Conservation (phyloP, 208 protist genomes). For the Wallacemonas sp. region DNA sequence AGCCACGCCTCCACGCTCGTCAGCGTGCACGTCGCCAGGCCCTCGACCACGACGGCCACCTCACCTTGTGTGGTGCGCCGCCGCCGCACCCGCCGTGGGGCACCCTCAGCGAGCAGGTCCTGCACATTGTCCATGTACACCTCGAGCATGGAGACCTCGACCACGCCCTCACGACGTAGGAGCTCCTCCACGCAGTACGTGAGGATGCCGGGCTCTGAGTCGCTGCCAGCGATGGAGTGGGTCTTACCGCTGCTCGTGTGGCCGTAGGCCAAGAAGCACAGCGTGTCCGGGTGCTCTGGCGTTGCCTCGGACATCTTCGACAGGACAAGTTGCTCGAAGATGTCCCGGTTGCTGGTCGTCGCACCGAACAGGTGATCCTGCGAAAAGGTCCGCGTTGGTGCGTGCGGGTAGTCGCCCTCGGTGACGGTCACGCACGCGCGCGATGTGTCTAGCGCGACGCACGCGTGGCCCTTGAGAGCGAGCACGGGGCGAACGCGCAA, state of each 20-base stretch:
- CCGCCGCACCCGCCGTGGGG: slow-evolving; percentile 57
- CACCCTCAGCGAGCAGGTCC: slow-evolving; percentile 75
- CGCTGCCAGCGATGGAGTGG: slow-evolving; percentile 76
- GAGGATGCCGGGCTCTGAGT: slow-evolving; percentile 69
- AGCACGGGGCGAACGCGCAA: slow-evolving; percentile 60
- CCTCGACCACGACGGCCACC: slow-evolving; percentile 68
- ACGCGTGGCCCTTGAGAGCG: slow-evolving; percentile 21
- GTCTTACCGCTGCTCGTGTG: slow-evolving; percentile 92
- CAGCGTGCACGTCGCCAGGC: slow-evolving; percentile 64
- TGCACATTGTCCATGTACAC: slow-evolving; percentile 84
- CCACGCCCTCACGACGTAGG: slow-evolving; percentile 65
- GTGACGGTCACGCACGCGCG: slow-evolving; percentile 23
- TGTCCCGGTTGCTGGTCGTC: slow-evolving; percentile 45
- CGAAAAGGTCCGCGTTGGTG: slow-evolving; percentile 29
- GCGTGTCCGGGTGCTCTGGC: slow-evolving; percentile 65
- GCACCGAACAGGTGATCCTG: slow-evolving; percentile 48
- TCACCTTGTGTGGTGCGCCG: slow-evolving; percentile 26
- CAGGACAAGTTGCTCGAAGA: slow-evolving; percentile 71
- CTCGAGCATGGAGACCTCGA: slow-evolving; percentile 88
- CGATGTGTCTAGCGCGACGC: slow-evolving; percentile 36
- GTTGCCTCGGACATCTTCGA: slow-evolving; percentile 54
- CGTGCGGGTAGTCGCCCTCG: slow-evolving; percentile 21
- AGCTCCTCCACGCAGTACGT: slow-evolving; percentile 69
- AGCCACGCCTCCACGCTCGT: slow-evolving; percentile 70
- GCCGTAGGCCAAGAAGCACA: slow-evolving; percentile 88